These are phyloP conservation scores for Tylopilus subfusipes DNA, from an alignment of 768 basidiomycete genomes.

Conservation along the genomic window DNA sequence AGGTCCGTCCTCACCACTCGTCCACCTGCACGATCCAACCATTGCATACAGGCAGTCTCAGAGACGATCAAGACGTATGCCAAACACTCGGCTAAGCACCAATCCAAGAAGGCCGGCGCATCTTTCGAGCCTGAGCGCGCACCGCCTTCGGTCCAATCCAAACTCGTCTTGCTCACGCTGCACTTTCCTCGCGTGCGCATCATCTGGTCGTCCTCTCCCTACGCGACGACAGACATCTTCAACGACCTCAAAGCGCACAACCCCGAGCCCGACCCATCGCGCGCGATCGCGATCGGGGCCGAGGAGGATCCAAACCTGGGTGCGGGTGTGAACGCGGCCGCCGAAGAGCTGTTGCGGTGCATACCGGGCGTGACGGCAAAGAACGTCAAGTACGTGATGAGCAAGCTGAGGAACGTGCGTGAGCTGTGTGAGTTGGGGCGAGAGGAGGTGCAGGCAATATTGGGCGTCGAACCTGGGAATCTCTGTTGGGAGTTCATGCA, in stretches of 20 bases:
- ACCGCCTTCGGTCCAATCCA: slow-evolving; percentile 74
- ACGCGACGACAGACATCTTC: slow-evolving; percentile 89
- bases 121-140: slow-evolving; percentile 31
- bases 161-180: slow-evolving; percentile 84
- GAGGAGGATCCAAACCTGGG: slow-evolving; percentile 69
- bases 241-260: slow-evolving; percentile 81
- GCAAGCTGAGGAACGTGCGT: slow-evolving; percentile 70
- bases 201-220: slow-evolving; percentile 97
- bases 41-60: slow-evolving; percentile 47
- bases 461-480: slow-evolving; percentile 81
- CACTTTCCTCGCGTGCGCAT: slow-evolving; percentile 90
- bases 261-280: slow-evolving; percentile 73
- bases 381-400: slow-evolving; percentile 83
- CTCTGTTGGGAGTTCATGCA: slow-evolving; percentile 81
- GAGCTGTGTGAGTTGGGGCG: slow-evolving; percentile 67
- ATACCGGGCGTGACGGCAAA: slow-evolving; percentile 84
- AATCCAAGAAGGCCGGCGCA: slow-evolving; percentile 43
- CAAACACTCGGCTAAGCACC: slow-evolving; percentile 55
- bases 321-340: slow-evolving; percentile 65
- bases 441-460: slow-evolving; percentile 61
- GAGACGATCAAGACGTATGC: slow-evolving; percentile 62
- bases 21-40: not conserved
- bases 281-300: slow-evolving; percentile 77
- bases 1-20: slow-evolving; percentile 45
- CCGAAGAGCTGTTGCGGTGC: slow-evolving; percentile 78